Conservation (phyloP, 2,329 filamentous ascomycete genomes). For the Arachnomyces sp. region DNA sequence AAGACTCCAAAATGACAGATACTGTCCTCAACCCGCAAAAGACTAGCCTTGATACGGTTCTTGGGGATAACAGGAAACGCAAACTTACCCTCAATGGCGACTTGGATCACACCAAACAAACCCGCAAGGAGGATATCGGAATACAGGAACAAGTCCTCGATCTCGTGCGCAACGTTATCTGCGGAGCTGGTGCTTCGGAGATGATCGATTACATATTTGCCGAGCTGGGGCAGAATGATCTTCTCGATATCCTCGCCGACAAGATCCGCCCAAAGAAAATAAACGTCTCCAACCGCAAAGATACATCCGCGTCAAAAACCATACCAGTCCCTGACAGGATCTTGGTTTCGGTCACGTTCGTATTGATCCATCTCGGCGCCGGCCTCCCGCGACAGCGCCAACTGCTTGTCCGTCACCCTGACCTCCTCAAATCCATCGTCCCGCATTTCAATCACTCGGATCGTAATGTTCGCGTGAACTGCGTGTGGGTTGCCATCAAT, state of each 20-base stretch:
- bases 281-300: constrained; percentile 21
- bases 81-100: constrained; percentile 53
- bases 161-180: constrained; percentile 82
- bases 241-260: constrained; percentile 72
- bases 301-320: constrained; percentile 21
- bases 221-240: constrained; percentile 63
- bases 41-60: constrained; percentile 28
- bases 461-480: constrained; percentile 63
- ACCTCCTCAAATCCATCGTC: constrained; percentile 63
- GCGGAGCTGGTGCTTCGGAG: constrained; percentile 49
- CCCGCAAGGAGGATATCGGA: constrained; percentile 67
- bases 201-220: constrained; percentile 82
- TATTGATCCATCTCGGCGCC: constrained; percentile 82
- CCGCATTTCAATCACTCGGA: constrained; percentile 66
- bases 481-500: constrained; percentile 80
- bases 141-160: constrained; percentile 89
- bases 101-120: constrained; percentile 57
- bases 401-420: constrained; percentile 65
- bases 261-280: constrained; percentile 56
- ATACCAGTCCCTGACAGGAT: constrained; percentile 50
- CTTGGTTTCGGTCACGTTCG: constrained; percentile 66
- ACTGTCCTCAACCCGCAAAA: constrained; percentile 32
- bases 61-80: constrained; percentile 31
- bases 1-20: constrained; percentile 29
- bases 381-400: constrained; percentile 70